Base-by-base conservation (phyloP, 306 rosid genomes). In the Lathyrus aphaca region DNA sequence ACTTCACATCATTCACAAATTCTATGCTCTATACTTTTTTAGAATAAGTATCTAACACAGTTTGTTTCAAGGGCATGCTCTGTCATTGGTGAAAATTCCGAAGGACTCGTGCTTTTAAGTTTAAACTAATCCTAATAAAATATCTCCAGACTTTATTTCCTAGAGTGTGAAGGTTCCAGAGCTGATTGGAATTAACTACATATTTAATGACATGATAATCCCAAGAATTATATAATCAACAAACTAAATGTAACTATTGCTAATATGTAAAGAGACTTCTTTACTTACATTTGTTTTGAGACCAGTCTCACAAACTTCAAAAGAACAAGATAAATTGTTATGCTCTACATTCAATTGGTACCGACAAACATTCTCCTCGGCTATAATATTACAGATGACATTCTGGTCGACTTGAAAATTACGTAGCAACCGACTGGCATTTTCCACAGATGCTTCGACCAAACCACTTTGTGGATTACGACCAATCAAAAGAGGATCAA, bases 251-350 rank as follows among this genome's bases (percentile, higher is more conserved):
- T 30, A 44, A 54, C 6, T 55, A 58, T 1, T 10, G 25, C 13
- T 38, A 69, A 68, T 23, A 78, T 57, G 37, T 13, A 66, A 1
- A 25, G 53, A 72, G 74, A 70, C 38, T 67, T 44, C 39, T 44
- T 54, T 39, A 77, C 97, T 88, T 76, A 90, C 98, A 78, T 80
- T 66, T 74, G 81, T 68, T 69, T 51, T 77, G 60, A 67, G 83
- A 80, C 98, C 98, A 81, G 73, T 80, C 83, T 90, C 97, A 39
- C 72, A 79, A 82, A 94, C 89, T 72, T 80, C 81, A 62, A 90
- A 70, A 68, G 42, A 49, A 80, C 77, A 87, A 63, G 95, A 84
- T 62, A 84, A 66, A 53, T 74, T 83, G 66, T 64, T 68, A 30
- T 67, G 71, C 56, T 84, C 77, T 55, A 88, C 78, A 10, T 74